Percentiles rank a stretch among this genome's conserved stretches.
phyloP scores from a whole-genome alignment of 805 yeast species.

The Wickerhamiella dianesei region DNA sequence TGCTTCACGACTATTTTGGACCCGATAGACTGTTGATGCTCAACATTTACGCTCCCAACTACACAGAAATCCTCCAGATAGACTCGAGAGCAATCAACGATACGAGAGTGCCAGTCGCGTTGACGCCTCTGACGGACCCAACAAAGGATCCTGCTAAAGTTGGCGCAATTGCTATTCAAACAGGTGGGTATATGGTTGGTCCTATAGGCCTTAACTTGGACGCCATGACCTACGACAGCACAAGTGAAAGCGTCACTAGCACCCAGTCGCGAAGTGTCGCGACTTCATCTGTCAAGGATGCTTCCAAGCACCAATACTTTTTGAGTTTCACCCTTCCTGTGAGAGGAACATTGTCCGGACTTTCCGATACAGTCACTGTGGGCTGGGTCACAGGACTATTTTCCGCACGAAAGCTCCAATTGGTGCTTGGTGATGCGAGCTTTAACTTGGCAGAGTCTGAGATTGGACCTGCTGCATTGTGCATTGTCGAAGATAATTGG shows the following conservation, averaged over 20 bases:
- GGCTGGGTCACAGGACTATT: slow-evolving; percentile 17
- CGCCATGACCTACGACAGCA: neutral
- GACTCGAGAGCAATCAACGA: slow-evolving; percentile 4
- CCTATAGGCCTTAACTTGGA: neutral
- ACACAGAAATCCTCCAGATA: slow-evolving; percentile 11
- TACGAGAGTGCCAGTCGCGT: slow-evolving; percentile 4
- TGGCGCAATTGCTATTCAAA: neutral
- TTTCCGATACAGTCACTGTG: neutral
- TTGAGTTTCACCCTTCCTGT: slow-evolving; percentile 13
- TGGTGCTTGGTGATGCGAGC: slow-evolving; percentile 8
- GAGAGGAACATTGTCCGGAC: neutral
- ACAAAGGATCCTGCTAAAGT: neutral
- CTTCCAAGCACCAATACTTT: slow-evolving; percentile 3
- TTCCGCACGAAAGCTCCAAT: slow-evolving; percentile 8
- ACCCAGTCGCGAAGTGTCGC: slow-evolving; percentile 3
- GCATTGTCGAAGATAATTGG: slow-evolving; percentile 6
- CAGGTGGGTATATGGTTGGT: neutral
- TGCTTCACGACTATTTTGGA: slow-evolving; percentile 13
- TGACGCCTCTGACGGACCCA: slow-evolving; percentile 6
- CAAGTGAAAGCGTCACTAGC: neutral
- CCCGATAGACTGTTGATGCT: slow-evolving; percentile 13
- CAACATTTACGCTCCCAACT: slow-evolving; percentile 11
- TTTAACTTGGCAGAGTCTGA: slow-evolving; percentile 9
- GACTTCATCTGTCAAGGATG: slow-evolving; percentile 6
- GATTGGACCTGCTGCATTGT: slow-evolving; percentile 15